Conservation (phyloP, 2,329 filamentous ascomycete genomes). For the Neofusicoccum kwambonambiense region DNA sequence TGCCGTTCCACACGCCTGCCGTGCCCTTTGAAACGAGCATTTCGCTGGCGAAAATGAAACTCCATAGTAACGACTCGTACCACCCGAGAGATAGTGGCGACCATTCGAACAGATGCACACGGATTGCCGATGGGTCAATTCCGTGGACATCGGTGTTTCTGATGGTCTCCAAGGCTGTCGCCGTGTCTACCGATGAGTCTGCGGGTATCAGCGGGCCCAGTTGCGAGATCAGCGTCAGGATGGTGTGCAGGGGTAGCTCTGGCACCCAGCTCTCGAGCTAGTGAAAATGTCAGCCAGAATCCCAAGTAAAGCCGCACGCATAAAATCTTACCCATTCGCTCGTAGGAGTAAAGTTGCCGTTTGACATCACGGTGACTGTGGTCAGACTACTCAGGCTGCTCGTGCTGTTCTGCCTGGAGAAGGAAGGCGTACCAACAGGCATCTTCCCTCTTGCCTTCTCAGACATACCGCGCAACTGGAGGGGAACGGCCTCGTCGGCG, state of each 20-base stretch:
- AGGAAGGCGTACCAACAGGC: slow-evolving; percentile 76
- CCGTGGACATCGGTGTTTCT: slow-evolving; percentile 63
- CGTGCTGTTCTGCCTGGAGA: slow-evolving; percentile 87
- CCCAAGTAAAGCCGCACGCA: background rate
- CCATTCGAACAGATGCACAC: slow-evolving; percentile 93
- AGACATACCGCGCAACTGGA: slow-evolving; percentile 87
- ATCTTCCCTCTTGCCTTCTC: slow-evolving; percentile 96
- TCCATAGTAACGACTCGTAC: slow-evolving; percentile 95
- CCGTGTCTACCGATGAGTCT: slow-evolving; percentile 43
- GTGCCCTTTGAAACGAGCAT: slow-evolving; percentile 84
- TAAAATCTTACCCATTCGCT: slow-evolving; percentile 62
- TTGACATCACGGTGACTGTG: slow-evolving; percentile 55
- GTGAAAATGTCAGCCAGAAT: slow-evolving; percentile 23
- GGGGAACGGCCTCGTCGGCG: slow-evolving; percentile 74
- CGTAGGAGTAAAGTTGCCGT: slow-evolving; percentile 72
- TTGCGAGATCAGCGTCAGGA: slow-evolving; percentile 70
- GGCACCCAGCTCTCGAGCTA: slow-evolving; percentile 92
- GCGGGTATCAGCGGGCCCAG: slow-evolving; percentile 53
- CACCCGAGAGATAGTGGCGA: slow-evolving; percentile 84
- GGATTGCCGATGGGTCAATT: slow-evolving; percentile 71
- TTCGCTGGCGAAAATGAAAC: slow-evolving; percentile 86
- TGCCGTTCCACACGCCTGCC: slow-evolving; percentile 92
- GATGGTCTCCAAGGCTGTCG: slow-evolving; percentile 49
- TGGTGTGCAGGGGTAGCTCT: slow-evolving; percentile 83
- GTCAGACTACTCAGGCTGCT: slow-evolving; percentile 72